phyloP scores from a whole-genome alignment of 495 filamentous ascomycete species.

The Letharia lupina region DNA sequence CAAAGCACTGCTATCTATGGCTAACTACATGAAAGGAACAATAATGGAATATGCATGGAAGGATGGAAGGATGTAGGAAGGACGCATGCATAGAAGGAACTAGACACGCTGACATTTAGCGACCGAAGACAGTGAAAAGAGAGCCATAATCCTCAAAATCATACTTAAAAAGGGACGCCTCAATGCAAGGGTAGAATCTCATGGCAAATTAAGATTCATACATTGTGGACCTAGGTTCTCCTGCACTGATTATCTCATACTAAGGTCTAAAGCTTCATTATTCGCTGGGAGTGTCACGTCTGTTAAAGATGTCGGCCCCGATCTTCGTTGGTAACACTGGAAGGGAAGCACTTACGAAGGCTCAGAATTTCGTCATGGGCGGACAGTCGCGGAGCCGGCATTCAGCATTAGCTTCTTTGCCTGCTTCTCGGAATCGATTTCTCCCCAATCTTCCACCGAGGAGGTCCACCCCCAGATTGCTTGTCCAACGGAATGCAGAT shows the following conservation, averaged over 20 bases:
- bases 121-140: no score
- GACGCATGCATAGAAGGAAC: no score
- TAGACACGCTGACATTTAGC: no score
- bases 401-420: background rate
- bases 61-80: no score
- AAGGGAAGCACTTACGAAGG: no score
- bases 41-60: no score
- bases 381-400: background rate
- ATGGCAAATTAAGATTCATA: background rate
- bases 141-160: no score
- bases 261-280: background rate
- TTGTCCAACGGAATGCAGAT: background rate
- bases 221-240: background rate
- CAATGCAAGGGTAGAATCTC: background rate
- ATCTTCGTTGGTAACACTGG: background rate
- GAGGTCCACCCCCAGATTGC: background rate
- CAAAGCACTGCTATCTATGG: no score
- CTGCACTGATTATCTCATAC: background rate
- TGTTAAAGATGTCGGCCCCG: background rate
- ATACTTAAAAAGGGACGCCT: no score
- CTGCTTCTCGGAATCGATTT: background rate
- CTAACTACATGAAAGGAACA: no score
- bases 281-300: background rate
- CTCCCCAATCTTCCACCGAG: background rate
- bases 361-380: background rate